Evolutionary conservation across 2,329 filamentous ascomycete species (phyloP).

Genomic region (Alternaria gansuensis): DNA sequence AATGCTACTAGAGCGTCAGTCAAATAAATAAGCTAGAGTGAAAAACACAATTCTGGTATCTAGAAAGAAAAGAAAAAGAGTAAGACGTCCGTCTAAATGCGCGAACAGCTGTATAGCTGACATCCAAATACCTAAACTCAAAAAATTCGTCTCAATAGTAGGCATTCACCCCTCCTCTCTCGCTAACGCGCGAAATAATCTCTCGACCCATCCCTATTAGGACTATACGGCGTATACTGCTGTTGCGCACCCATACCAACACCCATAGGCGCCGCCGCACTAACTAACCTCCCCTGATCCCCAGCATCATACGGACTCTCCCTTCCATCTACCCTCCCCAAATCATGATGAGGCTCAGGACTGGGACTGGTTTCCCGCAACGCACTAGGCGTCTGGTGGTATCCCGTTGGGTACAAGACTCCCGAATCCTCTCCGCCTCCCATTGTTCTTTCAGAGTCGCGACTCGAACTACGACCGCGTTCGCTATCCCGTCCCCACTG

Average conservation of each 20-base stretch:
- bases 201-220: conserved; percentile 30
- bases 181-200: conserved; percentile 36
- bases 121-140: background rate
- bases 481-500: conserved; percentile 30
- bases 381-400: conserved; percentile 57
- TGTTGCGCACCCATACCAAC: background rate
- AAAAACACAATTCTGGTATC: too few relatives aligned
- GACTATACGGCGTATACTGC: conserved; percentile 44
- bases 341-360: conserved; percentile 30
- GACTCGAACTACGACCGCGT: conserved; percentile 34
- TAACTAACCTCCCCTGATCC: conserved; percentile 40
- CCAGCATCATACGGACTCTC: conserved; percentile 37
- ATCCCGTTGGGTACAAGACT: conserved; percentile 58
- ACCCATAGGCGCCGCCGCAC: conserved; percentile 50
- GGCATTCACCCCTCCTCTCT: background rate
- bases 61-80: too few relatives aligned
- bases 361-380: conserved; percentile 56
- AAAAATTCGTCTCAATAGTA: conserved; percentile 1
- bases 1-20: too few relatives aligned
- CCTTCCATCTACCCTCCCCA: conserved; percentile 37
- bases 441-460: conserved; percentile 44
- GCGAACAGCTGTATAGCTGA: background rate
- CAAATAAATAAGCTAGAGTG: too few relatives aligned
- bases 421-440: conserved; percentile 42
- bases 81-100: too few relatives aligned